Base-by-base conservation (phyloP, 1,139 yeast genomes). In the Scheffersomyces segobiensis region DNA sequence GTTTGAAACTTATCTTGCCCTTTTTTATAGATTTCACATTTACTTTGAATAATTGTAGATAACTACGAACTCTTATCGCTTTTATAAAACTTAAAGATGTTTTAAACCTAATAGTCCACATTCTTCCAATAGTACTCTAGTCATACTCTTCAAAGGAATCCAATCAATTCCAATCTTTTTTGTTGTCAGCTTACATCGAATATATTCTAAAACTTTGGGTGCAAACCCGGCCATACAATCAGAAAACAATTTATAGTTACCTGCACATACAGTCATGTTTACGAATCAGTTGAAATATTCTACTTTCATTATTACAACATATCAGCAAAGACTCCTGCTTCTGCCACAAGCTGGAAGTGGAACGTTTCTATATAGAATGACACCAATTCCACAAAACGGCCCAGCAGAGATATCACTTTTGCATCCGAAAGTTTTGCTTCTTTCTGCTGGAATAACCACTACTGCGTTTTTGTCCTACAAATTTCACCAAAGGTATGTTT, bases 351-450 rank as follows among this genome's bases (percentile, higher is more conserved):
- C 17, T 32, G 8, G 17, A 10, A 12, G 12, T 4, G 12, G 17
- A 12, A 32, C 42, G 12, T 32, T 32, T 32, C 17, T 32, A 32
- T 32, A 32, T 32, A 10, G 17, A 14, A 48, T 48, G 50, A 26
- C 50, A 2, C 50, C 50, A 5, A 12, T 48, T 48, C 17, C 24
- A 21, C 24, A 21, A 10, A n/a, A 3, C 20, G 14, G 46, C n/a
- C 20, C 20, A n/a, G 46, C 24, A 8, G 57, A 57, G 53, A 65
- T 77, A 3, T 65, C 75, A 2, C 46, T 78, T 5, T 63, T 75
- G 17, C 81, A 80, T 59, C 83, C 84, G 1, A 73, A 79, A 60
- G 84, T 80, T 2, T 60, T 80, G 10, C 65, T 79, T 6, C 68
- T 79, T 22, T 75, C 82, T 3, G 76, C 78, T 1, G 82, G 82